Conservation (phyloP, 1,284 basidiomycete species). For the Boletus semigastroideus region DNA sequence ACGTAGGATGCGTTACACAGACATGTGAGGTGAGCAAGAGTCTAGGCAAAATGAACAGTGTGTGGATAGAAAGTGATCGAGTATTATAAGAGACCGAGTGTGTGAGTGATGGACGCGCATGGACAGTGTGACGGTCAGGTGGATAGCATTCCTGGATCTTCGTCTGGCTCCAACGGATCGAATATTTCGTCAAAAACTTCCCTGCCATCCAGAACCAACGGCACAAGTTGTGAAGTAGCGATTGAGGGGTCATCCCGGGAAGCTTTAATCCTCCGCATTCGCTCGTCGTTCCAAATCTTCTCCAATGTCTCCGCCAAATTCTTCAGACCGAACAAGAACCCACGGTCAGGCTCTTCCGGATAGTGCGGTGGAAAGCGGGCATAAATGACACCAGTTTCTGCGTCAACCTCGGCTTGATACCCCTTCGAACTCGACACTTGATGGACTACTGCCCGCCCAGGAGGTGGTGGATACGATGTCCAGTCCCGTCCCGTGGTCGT, state of each 20-base stretch:
- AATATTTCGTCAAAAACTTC: slow-evolving; percentile 79
- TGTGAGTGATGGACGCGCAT: neutral
- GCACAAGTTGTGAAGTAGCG: slow-evolving; percentile 52
- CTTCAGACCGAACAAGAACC: slow-evolving; percentile 91
- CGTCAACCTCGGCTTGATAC: slow-evolving; percentile 79
- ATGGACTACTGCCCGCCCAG: slow-evolving; percentile 37
- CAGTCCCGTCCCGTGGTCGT: slow-evolving; percentile 96
- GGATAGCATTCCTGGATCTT: slow-evolving; percentile 72
- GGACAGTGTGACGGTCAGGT: slow-evolving; percentile 43
- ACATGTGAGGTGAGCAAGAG: slow-evolving; percentile 9
- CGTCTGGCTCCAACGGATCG: slow-evolving; percentile 46
- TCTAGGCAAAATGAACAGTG: slow-evolving; percentile 17
- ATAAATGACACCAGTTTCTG: slow-evolving; percentile 74
- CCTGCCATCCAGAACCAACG: slow-evolving; percentile 65
- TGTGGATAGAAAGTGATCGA: neutral
- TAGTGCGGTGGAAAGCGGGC: slow-evolving; percentile 93
- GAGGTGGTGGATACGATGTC: slow-evolving; percentile 57
- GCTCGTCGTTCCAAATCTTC: slow-evolving; percentile 83
- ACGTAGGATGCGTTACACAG: slow-evolving; percentile 17
- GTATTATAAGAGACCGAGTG: neutral
- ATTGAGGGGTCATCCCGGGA: slow-evolving; percentile 56
- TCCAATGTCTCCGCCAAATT: slow-evolving; percentile 75
- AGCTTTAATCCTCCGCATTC: slow-evolving; percentile 62
- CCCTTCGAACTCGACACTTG: slow-evolving; percentile 68
- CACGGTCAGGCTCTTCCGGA: slow-evolving; percentile 86